Evolutionary conservation across 352 stramenopile genomes (phyloP), one percentile per base, ranked within the genome.

Genomic region (Pythium periplocum): DNA sequence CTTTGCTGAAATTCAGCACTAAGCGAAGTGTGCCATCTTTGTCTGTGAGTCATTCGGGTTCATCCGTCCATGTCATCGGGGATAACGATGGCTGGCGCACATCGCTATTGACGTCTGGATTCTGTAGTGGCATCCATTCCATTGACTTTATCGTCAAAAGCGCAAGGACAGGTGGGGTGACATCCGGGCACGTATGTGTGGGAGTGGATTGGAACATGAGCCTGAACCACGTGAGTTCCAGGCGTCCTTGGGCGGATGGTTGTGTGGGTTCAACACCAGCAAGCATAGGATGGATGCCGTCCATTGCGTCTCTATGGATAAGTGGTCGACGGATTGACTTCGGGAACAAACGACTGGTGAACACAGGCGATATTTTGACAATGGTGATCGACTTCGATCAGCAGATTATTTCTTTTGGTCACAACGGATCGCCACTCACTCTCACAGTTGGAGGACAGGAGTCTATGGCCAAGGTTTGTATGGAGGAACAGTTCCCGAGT

Each of bases 241-340:
- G 42, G 6, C 30, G 26, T 6, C 30, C 35, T 34, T 44, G 32
- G 3, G 38, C n/a, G 34, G 1, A 33, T 12, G 26, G 3, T 3
- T 64, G 61, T 34, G 31, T 68, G 8, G 55, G 61, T 5, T 50
- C 48, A 4, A 56, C 45, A 1, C 10, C 35, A 3, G 58, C 51
- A 54, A 92, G 82, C 40, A 69, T 95, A 33, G 84, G 82, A 1
- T 95, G 81, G 82, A 95, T 95, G 82, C 84, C 84, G 0, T 85
- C 84, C 8, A 83, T 92, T 48, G 84, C 80, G 6, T 71, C 71
- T 0, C 39, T 95, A 4, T 95, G 84, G 84, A 69, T 89, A 6
- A 60, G 78, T 68, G 83, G 83, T 4, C 64, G 58, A n/a, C 61
- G 72, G 5, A 65, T 78, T 35, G 38, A 64, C 10, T 93, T 90